Evolutionary conservation across 768 basidiomycete species (phyloP).

Genomic region (Strobilomyces confusus): DNA sequence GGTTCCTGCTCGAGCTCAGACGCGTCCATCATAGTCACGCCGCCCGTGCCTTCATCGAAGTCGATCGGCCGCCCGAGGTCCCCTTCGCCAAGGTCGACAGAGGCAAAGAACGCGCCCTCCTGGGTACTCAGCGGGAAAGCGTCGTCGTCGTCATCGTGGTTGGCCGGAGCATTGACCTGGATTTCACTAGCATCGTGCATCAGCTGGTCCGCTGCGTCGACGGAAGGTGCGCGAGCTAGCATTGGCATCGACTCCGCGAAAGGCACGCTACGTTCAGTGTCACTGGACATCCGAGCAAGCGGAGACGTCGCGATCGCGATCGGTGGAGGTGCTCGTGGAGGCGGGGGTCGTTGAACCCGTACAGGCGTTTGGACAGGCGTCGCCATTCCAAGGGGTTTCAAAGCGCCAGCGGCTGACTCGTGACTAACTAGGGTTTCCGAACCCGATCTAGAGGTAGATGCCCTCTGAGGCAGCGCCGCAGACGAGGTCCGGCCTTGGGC

Average conservation of each 20-base stretch:
- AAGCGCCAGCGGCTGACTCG: background rate
- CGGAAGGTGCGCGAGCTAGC: background rate
- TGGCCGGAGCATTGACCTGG: conserved; percentile 26
- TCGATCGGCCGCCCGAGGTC: conserved; percentile 38
- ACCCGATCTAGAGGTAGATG: background rate
- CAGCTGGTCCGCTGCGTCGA: background rate
- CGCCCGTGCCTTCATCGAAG: conserved; percentile 35
- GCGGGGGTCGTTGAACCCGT: conserved; percentile 29
- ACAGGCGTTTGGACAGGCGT: conserved; percentile 36
- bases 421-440: background rate
- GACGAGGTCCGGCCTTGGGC: conserved; percentile 1
- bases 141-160: conserved; percentile 27
- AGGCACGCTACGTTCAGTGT: conserved; percentile 13
- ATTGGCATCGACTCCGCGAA: conserved; percentile 1
- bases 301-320: conserved; percentile 4
- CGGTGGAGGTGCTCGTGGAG: background rate
- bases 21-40: conserved; percentile 9
- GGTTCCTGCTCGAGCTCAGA: background rate
- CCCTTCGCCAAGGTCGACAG: conserved; percentile 48
- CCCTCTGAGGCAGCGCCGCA: background rate
- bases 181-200: too few relatives aligned
- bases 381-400: conserved; percentile 22
- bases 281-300: conserved; percentile 10
- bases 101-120: conserved; percentile 62
- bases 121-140: conserved; percentile 56